These are phyloP conservation scores for Schizosaccharomyces lindneri DNA, from an alignment of 805 yeast species.

Conservation along the genomic window DNA sequence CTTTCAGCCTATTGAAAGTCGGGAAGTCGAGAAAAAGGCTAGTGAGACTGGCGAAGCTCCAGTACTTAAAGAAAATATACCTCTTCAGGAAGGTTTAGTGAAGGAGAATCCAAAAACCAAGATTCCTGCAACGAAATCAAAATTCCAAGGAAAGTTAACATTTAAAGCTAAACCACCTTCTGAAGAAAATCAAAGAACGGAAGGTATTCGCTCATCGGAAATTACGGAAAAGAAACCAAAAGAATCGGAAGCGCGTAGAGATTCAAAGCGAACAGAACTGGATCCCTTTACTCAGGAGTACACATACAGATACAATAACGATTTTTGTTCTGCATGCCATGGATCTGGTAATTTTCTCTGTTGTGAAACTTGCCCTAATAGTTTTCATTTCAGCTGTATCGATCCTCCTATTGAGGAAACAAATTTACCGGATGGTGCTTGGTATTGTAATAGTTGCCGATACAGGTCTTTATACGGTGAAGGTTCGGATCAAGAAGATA, in stretches of 20 bases:
- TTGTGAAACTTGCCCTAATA: conserved; percentile 78
- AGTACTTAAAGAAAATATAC: too few relatives aligned
- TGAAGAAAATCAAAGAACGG: too few relatives aligned
- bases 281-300: background rate
- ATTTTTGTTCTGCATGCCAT: conserved; percentile 71
- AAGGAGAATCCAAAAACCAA: too few relatives aligned
- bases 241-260: too few relatives aligned
- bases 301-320: conserved; percentile 42
- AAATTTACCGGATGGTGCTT: conserved; percentile 57
- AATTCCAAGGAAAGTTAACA: background rate
- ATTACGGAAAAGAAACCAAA: too few relatives aligned
- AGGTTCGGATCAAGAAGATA: background rate
- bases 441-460: conserved; percentile 39
- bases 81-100: too few relatives aligned
- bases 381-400: conserved; percentile 78
- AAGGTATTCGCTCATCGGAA: too few relatives aligned
- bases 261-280: background rate
- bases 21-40: too few relatives aligned
- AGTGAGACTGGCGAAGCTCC: too few relatives aligned
- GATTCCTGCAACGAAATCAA: background rate
- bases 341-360: conserved; percentile 74
- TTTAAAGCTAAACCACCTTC: background rate
- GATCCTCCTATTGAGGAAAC: conserved; percentile 69
- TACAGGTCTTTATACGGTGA: conserved; percentile 6
- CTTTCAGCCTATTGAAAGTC: too few relatives aligned